A percentile compares a stretch with the other conserved stretches of the same genome.
Evolutionary conservation across 2,329 filamentous ascomycete genomes (phyloP).

Genomic region (Xylariaceae sp.): DNA sequence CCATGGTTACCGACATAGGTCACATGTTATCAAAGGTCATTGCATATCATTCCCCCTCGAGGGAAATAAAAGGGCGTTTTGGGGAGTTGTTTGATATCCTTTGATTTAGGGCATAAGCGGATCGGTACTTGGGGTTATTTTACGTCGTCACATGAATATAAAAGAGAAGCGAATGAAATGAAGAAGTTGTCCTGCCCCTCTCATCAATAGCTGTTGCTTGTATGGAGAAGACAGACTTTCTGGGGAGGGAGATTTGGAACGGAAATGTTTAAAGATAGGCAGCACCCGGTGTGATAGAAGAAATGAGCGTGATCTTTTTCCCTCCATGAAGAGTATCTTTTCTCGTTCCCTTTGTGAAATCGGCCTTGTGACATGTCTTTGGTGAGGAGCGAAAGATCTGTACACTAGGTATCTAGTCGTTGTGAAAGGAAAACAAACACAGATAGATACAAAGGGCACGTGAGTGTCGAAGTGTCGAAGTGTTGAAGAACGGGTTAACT

Average conservation of each 20-base stretch:
- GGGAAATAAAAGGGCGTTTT: constrained; percentile 7
- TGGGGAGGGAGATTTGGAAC: neutral
- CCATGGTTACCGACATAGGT: neutral
- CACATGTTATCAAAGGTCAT: neutral
- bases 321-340: no score
- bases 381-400: neutral
- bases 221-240: no score
- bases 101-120: constrained; percentile 15
- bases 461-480: neutral
- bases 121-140: constrained; percentile 8
- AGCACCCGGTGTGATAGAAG: neutral
- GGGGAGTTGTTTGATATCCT: constrained; percentile 17
- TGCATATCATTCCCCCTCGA: constrained; percentile 4
- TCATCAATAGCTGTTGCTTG: no score
- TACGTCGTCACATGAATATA: neutral
- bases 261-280: constrained; percentile 5
- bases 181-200: neutral
- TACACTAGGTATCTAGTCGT: neutral
- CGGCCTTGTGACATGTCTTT: neutral
- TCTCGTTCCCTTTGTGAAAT: neutral
- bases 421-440: neutral
- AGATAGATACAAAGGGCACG: neutral
- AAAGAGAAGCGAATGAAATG: constrained; percentile 3
- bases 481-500: no score
- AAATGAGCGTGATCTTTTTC: neutral